Conservation (phyloP, 163 green algal species). For the Scenedesmus sp. region DNA sequence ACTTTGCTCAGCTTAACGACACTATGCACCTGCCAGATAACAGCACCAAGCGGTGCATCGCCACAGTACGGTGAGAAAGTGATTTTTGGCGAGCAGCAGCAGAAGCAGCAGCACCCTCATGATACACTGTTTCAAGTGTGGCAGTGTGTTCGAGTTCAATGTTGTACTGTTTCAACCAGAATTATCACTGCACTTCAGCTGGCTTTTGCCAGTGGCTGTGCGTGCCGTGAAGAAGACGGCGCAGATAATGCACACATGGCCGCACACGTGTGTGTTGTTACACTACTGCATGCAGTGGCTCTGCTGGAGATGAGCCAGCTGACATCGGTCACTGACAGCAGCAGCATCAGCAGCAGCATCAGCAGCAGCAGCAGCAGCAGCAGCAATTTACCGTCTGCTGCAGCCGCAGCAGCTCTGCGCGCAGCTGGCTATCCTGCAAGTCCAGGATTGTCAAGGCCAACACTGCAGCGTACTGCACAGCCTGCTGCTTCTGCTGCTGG, state of each 20-base stretch:
- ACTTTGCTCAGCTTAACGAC: not conserved
- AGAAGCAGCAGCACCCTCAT: not conserved
- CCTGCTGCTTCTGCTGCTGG: not conserved
- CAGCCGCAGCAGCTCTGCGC: constrained; percentile 29
- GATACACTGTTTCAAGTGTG: not conserved
- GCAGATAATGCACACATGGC: too few relatives aligned
- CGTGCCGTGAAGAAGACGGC: too few relatives aligned
- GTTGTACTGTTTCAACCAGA: too few relatives aligned
- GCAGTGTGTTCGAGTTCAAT: too few relatives aligned
- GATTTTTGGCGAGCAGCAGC: not conserved
- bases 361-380: not conserved
- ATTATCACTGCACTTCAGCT: too few relatives aligned
- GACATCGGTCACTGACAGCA: not conserved
- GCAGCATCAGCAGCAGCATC: not conserved
- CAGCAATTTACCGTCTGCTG: not conserved
- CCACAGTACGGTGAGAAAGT: not conserved
- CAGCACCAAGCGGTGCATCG: not conserved
- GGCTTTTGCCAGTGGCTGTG: too few relatives aligned
- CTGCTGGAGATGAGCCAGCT: constrained; percentile 30
- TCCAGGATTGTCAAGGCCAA: not conserved
- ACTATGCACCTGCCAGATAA: not conserved
- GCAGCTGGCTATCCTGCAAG: constrained; percentile 27
- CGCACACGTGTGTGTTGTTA: not conserved
- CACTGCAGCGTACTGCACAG: not conserved
- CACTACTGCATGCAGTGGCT: constrained; percentile 9